Evolutionary conservation across 1,284 basidiomycete genomes (phyloP), one percentile per base, ranked within the genome.

Genomic region (Marasmius oreades): DNA sequence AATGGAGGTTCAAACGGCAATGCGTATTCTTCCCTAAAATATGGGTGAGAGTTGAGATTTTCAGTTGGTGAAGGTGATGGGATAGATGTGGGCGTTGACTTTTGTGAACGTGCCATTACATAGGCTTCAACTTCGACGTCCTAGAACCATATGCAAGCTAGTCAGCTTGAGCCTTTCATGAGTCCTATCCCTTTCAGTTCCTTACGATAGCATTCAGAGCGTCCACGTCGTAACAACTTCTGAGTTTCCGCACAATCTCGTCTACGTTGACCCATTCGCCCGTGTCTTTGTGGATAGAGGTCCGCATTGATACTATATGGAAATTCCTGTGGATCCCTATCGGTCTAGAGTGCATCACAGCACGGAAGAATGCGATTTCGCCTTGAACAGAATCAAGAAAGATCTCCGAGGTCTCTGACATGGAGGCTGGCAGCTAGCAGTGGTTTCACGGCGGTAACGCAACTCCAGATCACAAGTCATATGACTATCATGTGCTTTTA

Each of bases 301-400:
- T 86, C 60, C 85, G 84, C 59, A 93, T 86, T 59, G 84, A 78
- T 57, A 93, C 74, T 63, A 89, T 74, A 66, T 92, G 89, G 72
- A 93, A 92, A 69, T 90, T 81, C 24, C 82, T 82, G 70, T 92
- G 86, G 42, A 88, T 82, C 51, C 90, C 90, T 55, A 92, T 81
- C 0, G 90, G 90, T 55, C 90, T 77, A 6, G 88, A 79, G 48
- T 85, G 85, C 80, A 86, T 90, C 42, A 91, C 75, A 1, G 88
- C 84, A 52, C 86, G 81, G 66, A 92, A 92, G 71, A 93, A 88
- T 4, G 86, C 78, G 45, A 91, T 88, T 69, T 92, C 90, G 42
- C 90, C 90, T 63, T 88, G 84, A 55, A 90, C 81, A 5, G 81
- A 84, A 66, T 86, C 79, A 24, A 92, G 80, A 64, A 88, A 81